phyloP scores from a whole-genome alignment of 2,329 filamentous ascomycete genomes.

The Emmonsiellopsis sp. region DNA sequence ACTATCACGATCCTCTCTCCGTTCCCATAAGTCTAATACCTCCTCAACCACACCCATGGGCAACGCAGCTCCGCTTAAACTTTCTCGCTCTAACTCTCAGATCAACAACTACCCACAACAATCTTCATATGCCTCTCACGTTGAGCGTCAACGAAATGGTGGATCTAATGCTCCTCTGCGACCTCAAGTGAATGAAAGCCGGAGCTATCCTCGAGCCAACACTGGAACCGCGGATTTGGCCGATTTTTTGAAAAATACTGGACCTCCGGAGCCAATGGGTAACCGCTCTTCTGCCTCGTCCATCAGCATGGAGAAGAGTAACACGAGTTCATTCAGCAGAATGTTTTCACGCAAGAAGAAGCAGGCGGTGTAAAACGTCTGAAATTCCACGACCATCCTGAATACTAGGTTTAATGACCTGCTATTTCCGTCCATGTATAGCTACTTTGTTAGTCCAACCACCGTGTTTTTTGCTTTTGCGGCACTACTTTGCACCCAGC shows the following conservation, averaged over 20 bases:
- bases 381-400: background rate
- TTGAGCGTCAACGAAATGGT: constrained; percentile 27
- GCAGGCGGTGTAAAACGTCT: constrained; percentile 11
- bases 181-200: constrained; percentile 15
- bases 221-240: constrained; percentile 58
- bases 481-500: background rate
- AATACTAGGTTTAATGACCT: background rate
- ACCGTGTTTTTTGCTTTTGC: constrained; percentile 5
- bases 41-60: constrained; percentile 1
- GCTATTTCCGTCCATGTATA: background rate
- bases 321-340: constrained; percentile 13
- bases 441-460: constrained; percentile 2
- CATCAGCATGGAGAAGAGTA: constrained; percentile 9
- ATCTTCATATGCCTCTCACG: constrained; percentile 30
- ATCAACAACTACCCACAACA: constrained; percentile 22
- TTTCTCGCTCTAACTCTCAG: constrained; percentile 19
- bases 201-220: constrained; percentile 14
- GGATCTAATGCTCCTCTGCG: constrained; percentile 14
- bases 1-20: constrained; percentile 25
- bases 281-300: constrained; percentile 9
- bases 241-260: constrained; percentile 62
- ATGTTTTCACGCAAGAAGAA: constrained; percentile 21
- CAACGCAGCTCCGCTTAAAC: constrained; percentile 1
- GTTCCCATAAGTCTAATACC: constrained; percentile 14
- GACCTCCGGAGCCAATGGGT: constrained; percentile 44